Evolutionary conservation across 2,329 filamentous ascomycete genomes (phyloP).

Genomic region (Polychaeton citri): DNA sequence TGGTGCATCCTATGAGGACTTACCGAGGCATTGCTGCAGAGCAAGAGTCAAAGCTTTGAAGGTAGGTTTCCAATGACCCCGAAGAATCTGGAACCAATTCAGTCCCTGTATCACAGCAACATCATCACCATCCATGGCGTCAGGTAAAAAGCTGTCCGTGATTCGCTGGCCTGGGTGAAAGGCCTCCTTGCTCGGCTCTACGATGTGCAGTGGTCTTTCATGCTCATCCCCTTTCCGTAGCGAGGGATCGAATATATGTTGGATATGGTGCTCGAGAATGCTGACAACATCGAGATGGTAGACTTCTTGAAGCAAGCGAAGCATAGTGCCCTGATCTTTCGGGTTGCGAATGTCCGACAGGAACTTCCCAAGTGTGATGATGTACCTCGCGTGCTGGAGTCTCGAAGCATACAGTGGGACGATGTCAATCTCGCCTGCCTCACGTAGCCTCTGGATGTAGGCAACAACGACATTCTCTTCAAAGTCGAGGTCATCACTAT

Average conservation of each 20-base stretch:
- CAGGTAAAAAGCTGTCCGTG: constrained; percentile 52
- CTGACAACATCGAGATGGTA: constrained; percentile 58
- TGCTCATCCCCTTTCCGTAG: neutral
- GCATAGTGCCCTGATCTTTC: constrained; percentile 51
- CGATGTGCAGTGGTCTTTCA: constrained; percentile 25
- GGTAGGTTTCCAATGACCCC: constrained; percentile 57
- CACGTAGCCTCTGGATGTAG: constrained; percentile 69
- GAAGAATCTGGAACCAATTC: constrained; percentile 71
- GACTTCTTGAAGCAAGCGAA: constrained; percentile 57
- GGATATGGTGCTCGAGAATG: constrained; percentile 59
- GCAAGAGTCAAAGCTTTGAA: constrained; percentile 56
- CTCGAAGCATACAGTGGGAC: constrained; percentile 83
- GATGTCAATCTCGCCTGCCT: constrained; percentile 58
- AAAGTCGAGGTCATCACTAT: constrained; percentile 30
- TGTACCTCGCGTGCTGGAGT: constrained; percentile 49
- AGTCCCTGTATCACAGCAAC: constrained; percentile 67
- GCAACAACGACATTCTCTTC: constrained; percentile 66
- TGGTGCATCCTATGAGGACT: no score
- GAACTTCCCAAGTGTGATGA: constrained; percentile 61
- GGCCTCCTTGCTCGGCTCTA: constrained; percentile 37
- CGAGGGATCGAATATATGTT: constrained; percentile 11
- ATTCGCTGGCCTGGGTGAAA: constrained; percentile 49
- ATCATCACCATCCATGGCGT: constrained; percentile 43
- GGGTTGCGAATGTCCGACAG: constrained; percentile 58
- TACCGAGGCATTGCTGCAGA: constrained; percentile 77